Conservation (phyloP, 495 filamentous ascomycete genomes). For the Bryoglossum gracile region DNA sequence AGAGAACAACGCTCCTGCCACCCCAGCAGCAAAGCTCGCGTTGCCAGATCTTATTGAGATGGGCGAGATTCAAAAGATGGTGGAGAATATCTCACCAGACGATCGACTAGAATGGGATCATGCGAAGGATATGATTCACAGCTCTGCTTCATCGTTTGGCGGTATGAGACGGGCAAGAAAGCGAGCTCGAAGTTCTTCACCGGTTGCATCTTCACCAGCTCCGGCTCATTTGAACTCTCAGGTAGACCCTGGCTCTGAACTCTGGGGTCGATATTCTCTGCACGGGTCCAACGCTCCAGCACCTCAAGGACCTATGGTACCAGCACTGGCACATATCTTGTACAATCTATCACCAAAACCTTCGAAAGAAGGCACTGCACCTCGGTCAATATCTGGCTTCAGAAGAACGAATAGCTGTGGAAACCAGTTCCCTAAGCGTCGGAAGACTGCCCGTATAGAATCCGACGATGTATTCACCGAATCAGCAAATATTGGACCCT, state of each 20-base stretch:
- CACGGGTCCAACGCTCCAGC: slow-evolving; percentile 27
- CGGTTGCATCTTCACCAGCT: slow-evolving; percentile 31
- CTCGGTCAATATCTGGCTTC: slow-evolving; percentile 45
- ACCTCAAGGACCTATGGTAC: slow-evolving; percentile 34
- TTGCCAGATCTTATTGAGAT: slow-evolving; percentile 76
- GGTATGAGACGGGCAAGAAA: slow-evolving; percentile 52
- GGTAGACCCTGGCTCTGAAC: slow-evolving; percentile 71
- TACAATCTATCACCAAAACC: slow-evolving; percentile 62
- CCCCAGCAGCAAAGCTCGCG: slow-evolving; percentile 66
- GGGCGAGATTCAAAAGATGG: slow-evolving; percentile 44
- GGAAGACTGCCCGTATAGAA: slow-evolving; percentile 34
- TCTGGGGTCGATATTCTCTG: slow-evolving; percentile 75
- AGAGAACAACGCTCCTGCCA: slow-evolving; percentile 49
- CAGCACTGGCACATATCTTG: slow-evolving; percentile 53
- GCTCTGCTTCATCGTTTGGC: slow-evolving; percentile 42
- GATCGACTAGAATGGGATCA: slow-evolving; percentile 70
- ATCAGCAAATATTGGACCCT: slow-evolving; percentile 24
- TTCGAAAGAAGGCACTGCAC: slow-evolving; percentile 34
- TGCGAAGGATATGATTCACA: slow-evolving; percentile 34
- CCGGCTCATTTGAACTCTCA: slow-evolving; percentile 38
- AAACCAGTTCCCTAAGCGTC: slow-evolving; percentile 56
- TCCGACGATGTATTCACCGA: slow-evolving; percentile 29
- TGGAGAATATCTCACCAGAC: slow-evolving; percentile 50
- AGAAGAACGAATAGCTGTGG: slow-evolving; percentile 67
- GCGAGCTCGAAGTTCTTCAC: slow-evolving; percentile 74